Conservation (phyloP, 176 grass and related monocot genomes). For the Olyra latifolia region DNA sequence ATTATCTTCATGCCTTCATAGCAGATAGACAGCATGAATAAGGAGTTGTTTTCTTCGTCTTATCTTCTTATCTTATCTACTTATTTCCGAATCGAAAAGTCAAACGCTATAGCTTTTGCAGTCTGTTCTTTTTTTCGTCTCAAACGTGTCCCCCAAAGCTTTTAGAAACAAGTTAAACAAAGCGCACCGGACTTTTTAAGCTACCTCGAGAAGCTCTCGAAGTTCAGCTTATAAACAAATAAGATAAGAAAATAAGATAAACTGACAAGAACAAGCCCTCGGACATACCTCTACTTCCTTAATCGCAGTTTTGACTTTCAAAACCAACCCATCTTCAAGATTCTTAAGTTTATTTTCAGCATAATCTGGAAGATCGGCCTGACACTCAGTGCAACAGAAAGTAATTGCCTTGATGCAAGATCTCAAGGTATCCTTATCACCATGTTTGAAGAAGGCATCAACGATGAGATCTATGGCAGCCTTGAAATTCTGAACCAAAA, state of each 20-base stretch:
- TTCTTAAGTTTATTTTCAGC: constrained; percentile 80
- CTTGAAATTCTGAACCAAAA: constrained; percentile 80
- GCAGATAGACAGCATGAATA: constrained; percentile 12
- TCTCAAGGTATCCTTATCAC: constrained; percentile 88
- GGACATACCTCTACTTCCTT: constrained; percentile 85
- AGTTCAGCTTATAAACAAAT: too few relatives aligned
- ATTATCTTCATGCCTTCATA: constrained; percentile 30
- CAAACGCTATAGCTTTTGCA: too few relatives aligned
- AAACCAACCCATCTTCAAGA: constrained; percentile 83
- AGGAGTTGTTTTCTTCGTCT: too few relatives aligned
- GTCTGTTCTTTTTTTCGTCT: too few relatives aligned
- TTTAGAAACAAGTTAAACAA: too few relatives aligned
- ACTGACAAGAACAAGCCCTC: too few relatives aligned
- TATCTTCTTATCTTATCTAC: too few relatives aligned
- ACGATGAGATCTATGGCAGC: constrained; percentile 69
- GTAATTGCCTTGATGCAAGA: constrained; percentile 88
- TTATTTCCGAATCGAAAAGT: too few relatives aligned
- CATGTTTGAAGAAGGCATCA: constrained; percentile 99
- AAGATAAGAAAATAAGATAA: too few relatives aligned
- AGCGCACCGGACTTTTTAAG: too few relatives aligned
- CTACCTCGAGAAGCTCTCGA: too few relatives aligned
- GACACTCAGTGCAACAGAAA: constrained; percentile 81
- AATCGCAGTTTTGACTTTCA: constrained; percentile 87
- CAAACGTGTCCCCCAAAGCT: too few relatives aligned
- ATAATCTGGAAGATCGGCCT: constrained; percentile 88